These are phyloP conservation scores for Neurospora cerealis DNA, from an alignment of 495 filamentous ascomycete species.

Conservation along the genomic window DNA sequence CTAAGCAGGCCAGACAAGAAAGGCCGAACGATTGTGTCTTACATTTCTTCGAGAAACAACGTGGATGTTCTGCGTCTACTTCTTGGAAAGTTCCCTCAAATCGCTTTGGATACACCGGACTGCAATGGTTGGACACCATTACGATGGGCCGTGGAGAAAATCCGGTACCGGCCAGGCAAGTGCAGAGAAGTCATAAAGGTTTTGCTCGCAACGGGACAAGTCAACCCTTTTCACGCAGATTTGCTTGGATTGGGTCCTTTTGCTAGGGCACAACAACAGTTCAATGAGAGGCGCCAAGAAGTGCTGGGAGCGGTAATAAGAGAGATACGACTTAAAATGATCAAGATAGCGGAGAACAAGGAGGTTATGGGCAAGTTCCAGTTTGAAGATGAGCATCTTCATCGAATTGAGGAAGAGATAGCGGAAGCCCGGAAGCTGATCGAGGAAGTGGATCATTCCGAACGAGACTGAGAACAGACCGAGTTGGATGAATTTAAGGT, in stretches of 20 bases:
- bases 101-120: not conserved
- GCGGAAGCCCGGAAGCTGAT: not conserved
- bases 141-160: not conserved
- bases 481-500: too few relatives aligned
- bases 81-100: not conserved
- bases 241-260: too few relatives aligned
- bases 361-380: not conserved
- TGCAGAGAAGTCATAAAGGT: too few relatives aligned
- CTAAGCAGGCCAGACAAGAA: not conserved
- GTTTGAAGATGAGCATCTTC: not conserved
- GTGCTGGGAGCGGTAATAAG: too few relatives aligned
- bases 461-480: not conserved
- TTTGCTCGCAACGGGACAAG: not conserved
- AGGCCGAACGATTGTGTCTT: not conserved
- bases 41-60: accelerated
- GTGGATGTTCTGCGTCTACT: not conserved
- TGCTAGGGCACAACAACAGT: too few relatives aligned
- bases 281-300: too few relatives aligned
- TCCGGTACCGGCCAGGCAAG: too few relatives aligned
- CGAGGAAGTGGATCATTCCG: not conserved
- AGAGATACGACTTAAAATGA: not conserved
- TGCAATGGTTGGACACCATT: not conserved
- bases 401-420: not conserved
- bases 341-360: not conserved
- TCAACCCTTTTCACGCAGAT: not conserved